Evolutionary conservation across 345 rosid genomes (phyloP), one percentile per base, ranked within the genome.

Genomic region (Linum lewisii): DNA sequence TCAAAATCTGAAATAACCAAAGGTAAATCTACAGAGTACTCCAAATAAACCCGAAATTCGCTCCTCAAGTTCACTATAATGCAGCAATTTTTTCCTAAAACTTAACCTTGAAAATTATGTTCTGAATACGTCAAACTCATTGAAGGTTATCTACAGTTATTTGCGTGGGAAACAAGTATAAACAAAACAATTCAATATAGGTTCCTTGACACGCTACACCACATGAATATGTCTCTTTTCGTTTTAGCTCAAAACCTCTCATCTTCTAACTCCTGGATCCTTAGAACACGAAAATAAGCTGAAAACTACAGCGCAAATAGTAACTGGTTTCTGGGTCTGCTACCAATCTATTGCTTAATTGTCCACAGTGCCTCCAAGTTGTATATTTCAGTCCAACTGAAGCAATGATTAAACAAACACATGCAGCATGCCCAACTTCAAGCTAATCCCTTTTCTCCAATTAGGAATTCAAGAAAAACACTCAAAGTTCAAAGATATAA

Each of bases 361-460:
- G 20, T 20, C 15, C 23, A 52, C 20, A 52, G 6, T 3, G 9
- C 24, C 24, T 16, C 60, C 73, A 62, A 65, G 34, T 69, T 54
- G 73, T 2, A 54, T 65, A 42, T 24, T 19, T 59, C 45, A 45
- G 22, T 65, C 51, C 36, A 34, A 32, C 20, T n/a, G 21, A 34
- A 21, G 55, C 54, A 71, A 55, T 64, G 67, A 66, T 4, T 29
- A 49, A 64, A 37, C 16, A 42, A 42, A 42, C 10, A 34, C 38
- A 34, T 42, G 4, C 47, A 3, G 57, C 9, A 24, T n/a, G 10
- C n/a, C 42, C 15, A 54, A 69, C 11, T 57, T 49, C 47, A 29
- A 8, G 23, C 13, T 25, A 36, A 22, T 54, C 14, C 38, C 53
- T 61, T 50, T 19, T 15, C n/a, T 44, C 5, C 54, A 58, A n/a